Evolutionary conservation across 768 basidiomycete species (phyloP).

Genomic region (Boletus fagicola): DNA sequence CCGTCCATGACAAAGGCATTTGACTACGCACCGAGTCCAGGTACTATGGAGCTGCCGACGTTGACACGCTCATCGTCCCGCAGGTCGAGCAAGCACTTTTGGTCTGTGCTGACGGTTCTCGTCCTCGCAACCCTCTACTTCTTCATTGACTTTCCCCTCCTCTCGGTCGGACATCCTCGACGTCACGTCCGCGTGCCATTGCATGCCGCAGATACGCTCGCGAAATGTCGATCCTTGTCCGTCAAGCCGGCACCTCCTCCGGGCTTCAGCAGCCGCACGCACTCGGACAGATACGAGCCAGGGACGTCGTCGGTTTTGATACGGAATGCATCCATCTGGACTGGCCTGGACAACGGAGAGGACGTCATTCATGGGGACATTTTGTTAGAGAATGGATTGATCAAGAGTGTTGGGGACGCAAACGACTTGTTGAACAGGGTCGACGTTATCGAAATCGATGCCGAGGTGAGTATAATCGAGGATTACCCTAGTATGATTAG

Average conservation of each 20-base stretch:
- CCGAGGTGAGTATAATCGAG: slow-evolving; percentile 17
- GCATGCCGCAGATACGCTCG: slow-evolving; percentile 33
- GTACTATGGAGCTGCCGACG: neutral
- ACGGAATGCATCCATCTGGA: slow-evolving; percentile 77
- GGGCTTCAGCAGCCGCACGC: slow-evolving; percentile 46
- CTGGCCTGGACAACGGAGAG: slow-evolving; percentile 56
- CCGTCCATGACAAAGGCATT: slow-evolving; percentile 15
- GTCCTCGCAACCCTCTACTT: slow-evolving; percentile 19
- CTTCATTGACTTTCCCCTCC: slow-evolving; percentile 5
- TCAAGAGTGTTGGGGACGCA: slow-evolving; percentile 49
- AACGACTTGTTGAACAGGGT: neutral
- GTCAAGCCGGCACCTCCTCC: slow-evolving; percentile 42
- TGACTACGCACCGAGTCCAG: neutral
- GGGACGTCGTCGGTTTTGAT: slow-evolving; percentile 57
- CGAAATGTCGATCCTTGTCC: slow-evolving; percentile 47
- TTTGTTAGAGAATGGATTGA: slow-evolving; percentile 60
- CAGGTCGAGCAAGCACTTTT: slow-evolving; percentile 9
- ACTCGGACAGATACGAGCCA: slow-evolving; percentile 53
- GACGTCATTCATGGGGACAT: slow-evolving; percentile 61
- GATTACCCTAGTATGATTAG: neutral
- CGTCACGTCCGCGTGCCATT: slow-evolving; percentile 15
- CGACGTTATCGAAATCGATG: slow-evolving; percentile 44
- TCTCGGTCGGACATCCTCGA: neutral
- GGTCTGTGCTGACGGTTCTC: slow-evolving; percentile 17
- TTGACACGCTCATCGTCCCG: neutral